phyloP scores from a whole-genome alignment of 2,329 filamentous ascomycete species.

The Fusarium luffae region DNA sequence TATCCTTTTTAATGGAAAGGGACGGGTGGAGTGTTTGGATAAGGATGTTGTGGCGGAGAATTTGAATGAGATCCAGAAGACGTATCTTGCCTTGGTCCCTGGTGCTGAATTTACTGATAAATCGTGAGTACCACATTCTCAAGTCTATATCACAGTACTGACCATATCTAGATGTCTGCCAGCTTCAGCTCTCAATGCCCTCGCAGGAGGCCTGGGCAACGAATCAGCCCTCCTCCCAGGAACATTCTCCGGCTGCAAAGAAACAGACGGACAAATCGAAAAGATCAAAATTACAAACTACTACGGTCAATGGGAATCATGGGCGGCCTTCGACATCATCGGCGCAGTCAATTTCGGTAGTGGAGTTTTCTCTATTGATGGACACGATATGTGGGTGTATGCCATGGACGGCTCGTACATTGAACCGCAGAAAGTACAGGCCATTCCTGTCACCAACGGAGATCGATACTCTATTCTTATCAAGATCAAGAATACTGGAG shows the following conservation, averaged over 20 bases:
- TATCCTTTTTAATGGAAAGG: slow-evolving; percentile 71
- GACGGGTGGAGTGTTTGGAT: slow-evolving; percentile 63
- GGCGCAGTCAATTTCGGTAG: slow-evolving; percentile 61
- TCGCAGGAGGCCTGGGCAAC: slow-evolving; percentile 47
- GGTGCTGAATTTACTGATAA: slow-evolving; percentile 55
- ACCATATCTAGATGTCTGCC: slow-evolving; percentile 37
- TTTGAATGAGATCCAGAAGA: slow-evolving; percentile 48
- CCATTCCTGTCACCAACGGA: slow-evolving; percentile 61
- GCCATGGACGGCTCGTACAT: slow-evolving; percentile 67
- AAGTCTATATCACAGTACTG: neutral
- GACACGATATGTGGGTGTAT: slow-evolving; percentile 64
- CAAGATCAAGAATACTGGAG: slow-evolving; percentile 57
- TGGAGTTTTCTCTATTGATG: slow-evolving; percentile 61
- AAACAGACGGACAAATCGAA: slow-evolving; percentile 57
- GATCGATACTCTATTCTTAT: slow-evolving; percentile 64
- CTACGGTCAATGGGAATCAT: slow-evolving; percentile 46
- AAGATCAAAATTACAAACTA: slow-evolving; percentile 57
- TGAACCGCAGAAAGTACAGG: slow-evolving; percentile 61
- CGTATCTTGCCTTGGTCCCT: slow-evolving; percentile 45
- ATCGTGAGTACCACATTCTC: slow-evolving; percentile 44
- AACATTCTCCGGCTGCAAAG: slow-evolving; percentile 59
- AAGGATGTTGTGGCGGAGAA: slow-evolving; percentile 56
- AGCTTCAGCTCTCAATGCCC: slow-evolving; percentile 54
- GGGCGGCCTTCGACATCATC: slow-evolving; percentile 67
- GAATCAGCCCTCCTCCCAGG: slow-evolving; percentile 54